Evolutionary conservation across 1,139 yeast genomes (phyloP), one percentile per base, ranked within the genome.

Genomic region (Yamadazyma spencermartinsiae): DNA sequence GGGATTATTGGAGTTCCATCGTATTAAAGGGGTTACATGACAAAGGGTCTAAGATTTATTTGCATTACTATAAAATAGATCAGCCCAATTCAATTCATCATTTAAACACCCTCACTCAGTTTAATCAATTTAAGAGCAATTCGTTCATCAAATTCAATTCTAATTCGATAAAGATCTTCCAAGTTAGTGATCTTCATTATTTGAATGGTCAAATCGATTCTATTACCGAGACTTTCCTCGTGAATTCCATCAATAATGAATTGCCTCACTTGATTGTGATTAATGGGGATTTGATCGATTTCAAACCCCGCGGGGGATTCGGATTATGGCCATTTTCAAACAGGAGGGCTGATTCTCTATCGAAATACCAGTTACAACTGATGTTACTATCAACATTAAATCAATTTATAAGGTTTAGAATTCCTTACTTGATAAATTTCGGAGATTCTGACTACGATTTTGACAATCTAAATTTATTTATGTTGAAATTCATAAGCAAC

Each of bases 121-220:
- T 45, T 20, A 33, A 40, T 15, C 37, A 36, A n/a, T 28, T 39
- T 16, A 48, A 44, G 26, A 17, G 31, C 39, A 46, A 28, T 14
- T 31, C 20, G 29, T 41, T 24, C 45, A 50, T 40, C 40, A 49
- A 14, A 41, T 45, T 24, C 18, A 42, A 39, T 6, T 26, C 33
- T 1, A 55, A 53, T 14, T 12, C 34, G 12, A 63, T 60, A 44
- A 67, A 61, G 45, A 51, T 70, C 11, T 48, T 70, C 41, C 76
- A 71, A 46, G 35, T 70, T 13, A 61, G 71, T 32, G 76, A 71
- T 48, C 54, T 68, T 36, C 76, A 70, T 48, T 63, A 67, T 42
- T 61, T 61, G 32, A 55, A 60, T 43, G 51, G 50, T 12, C 30
- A 37, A 11, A 34, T 44, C 12, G 51, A 47, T 34, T 38, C 46